A percentile compares a stretch with the other conserved stretches of the same genome.
These are phyloP conservation scores for Pezicula carpinea DNA, from an alignment of 2,329 filamentous ascomycete genomes.

Conservation along the genomic window DNA sequence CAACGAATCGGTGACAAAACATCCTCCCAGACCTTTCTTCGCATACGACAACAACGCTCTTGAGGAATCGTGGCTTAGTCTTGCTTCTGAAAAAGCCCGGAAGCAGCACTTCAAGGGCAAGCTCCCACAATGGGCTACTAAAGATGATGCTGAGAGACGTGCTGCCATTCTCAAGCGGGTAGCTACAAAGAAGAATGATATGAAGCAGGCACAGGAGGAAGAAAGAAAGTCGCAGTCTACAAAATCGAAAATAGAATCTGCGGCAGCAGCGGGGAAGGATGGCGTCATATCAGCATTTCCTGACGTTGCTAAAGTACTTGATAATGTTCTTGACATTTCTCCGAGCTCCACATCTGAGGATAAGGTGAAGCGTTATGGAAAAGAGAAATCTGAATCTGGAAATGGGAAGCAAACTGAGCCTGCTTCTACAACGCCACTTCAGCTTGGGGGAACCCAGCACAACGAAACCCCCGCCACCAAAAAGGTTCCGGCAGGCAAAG, in stretches of 20 bases:
- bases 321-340: no score
- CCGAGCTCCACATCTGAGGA: no score
- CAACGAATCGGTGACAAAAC: constrained; percentile 45
- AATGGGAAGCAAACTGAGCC: no score
- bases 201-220: neutral
- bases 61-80: constrained; percentile 69
- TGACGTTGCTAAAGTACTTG: no score
- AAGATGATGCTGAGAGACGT: neutral
- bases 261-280: neutral
- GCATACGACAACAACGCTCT: constrained; percentile 73
- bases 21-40: constrained; percentile 72
- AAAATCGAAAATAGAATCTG: neutral
- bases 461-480: neutral
- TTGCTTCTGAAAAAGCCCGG: constrained; percentile 46
- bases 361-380: no score
- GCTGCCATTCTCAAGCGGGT: neutral
- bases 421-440: no score
- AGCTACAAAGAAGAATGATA: neutral
- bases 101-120: constrained; percentile 38
- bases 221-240: neutral
- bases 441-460: no score
- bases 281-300: no score
- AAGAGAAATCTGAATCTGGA: no score
- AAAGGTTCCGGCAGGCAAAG: neutral
- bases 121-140: constrained; percentile 11